phyloP scores from a whole-genome alignment of 1,284 basidiomycete genomes.

The Pulveroboletus sp. region DNA sequence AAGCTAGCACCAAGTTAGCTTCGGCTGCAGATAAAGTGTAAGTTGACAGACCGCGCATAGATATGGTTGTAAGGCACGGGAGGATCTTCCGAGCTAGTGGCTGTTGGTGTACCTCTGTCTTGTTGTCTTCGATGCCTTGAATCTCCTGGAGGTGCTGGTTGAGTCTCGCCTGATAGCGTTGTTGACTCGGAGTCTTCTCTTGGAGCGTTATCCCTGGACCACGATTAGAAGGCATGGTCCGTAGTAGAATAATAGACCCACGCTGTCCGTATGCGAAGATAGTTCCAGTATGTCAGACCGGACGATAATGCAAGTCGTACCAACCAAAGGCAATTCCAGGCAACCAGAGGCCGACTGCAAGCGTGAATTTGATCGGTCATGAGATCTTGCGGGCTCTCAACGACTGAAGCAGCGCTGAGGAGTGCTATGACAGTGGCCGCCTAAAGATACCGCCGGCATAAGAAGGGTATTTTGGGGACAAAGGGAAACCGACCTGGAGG shows the following conservation, averaged over 20 bases:
- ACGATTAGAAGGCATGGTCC: slow-evolving; percentile 12
- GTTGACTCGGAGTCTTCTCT: slow-evolving; percentile 35
- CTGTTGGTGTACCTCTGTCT: slow-evolving; percentile 24
- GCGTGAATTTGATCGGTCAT: slow-evolving; percentile 60
- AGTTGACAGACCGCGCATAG: slow-evolving; percentile 42
- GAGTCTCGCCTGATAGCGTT: slow-evolving; percentile 18
- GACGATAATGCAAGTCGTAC: slow-evolving; percentile 55
- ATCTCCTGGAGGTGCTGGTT: slow-evolving; percentile 19
- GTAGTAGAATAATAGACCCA: slow-evolving; percentile 29
- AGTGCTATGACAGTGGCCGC: slow-evolving; percentile 55
- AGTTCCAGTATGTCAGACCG: slow-evolving; percentile 62
- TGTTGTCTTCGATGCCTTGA: slow-evolving; percentile 28
- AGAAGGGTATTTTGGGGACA: slow-evolving; percentile 3
- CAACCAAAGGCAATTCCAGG: slow-evolving; percentile 73
- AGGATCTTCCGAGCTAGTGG: slow-evolving; percentile 28
- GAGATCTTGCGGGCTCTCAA: slow-evolving; percentile 49
- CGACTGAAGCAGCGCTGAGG: slow-evolving; percentile 50
- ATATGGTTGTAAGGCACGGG: slow-evolving; percentile 36
- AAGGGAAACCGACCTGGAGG: slow-evolving; percentile 50
- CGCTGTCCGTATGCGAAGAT: slow-evolving; percentile 48
- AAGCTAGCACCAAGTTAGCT: slow-evolving; percentile 42
- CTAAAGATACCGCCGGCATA: slow-evolving; percentile 38
- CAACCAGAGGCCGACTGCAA: slow-evolving; percentile 66
- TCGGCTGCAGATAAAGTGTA: neutral
- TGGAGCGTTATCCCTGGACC: slow-evolving; percentile 25